Percentiles rank a stretch among this genome's conserved stretches.
Evolutionary conservation across 805 yeast species (phyloP).

Genomic region (Wickerhamomyces kurtzmanii): DNA sequence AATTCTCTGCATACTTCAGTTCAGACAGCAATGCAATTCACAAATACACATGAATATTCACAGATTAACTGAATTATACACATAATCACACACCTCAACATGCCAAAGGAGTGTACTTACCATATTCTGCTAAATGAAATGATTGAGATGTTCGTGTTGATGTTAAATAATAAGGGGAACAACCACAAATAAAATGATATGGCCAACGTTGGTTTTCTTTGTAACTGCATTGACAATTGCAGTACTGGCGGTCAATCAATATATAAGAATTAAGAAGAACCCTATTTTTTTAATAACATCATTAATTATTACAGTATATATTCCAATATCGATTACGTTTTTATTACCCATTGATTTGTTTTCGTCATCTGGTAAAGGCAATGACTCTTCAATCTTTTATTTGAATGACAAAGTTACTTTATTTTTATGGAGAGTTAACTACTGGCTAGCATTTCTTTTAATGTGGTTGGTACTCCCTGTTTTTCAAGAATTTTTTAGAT

Average conservation of each 20-base stretch:
- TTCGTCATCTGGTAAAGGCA: constrained; percentile 32
- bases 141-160: too few species aligned
- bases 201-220: too few species aligned
- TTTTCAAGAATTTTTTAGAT: constrained; percentile 61
- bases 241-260: constrained; percentile 27
- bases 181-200: too few species aligned
- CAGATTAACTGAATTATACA: too few species aligned
- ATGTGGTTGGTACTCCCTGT: constrained; percentile 75
- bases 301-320: constrained; percentile 49
- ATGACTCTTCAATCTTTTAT: constrained; percentile 31
- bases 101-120: too few species aligned
- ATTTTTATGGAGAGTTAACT: constrained; percentile 62
- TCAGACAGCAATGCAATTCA: too few species aligned
- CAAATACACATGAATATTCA: too few species aligned
- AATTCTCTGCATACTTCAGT: too few species aligned
- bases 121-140: too few species aligned
- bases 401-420: constrained; percentile 38
- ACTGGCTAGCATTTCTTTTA: constrained; percentile 72
- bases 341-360: constrained; percentile 69
- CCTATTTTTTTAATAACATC: constrained; percentile 36
- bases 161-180: too few species aligned
- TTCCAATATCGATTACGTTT: constrained; percentile 68
- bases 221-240: too few species aligned
- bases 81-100: too few species aligned
- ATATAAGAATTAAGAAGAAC: constrained; percentile 21